Evolutionary conservation across 2,329 filamentous ascomycete genomes (phyloP), one percentile per base, ranked within the genome.

Genomic region (Colletotrichum brevisporum): DNA sequence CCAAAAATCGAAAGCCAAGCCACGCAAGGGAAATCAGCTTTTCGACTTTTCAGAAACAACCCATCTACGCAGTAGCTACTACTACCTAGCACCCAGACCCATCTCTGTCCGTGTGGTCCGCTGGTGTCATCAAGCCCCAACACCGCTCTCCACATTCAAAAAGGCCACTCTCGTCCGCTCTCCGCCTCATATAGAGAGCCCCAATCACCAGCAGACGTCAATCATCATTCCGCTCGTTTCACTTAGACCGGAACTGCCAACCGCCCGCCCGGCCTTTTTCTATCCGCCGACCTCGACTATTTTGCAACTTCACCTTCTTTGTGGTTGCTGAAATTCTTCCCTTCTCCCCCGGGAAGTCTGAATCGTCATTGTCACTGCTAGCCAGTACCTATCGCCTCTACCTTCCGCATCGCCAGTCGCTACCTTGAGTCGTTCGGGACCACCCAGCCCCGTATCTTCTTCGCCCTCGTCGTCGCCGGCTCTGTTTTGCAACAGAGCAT

Each of bases 1-100:
- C 27, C 63, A 55, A 51, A 47, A 18, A 48, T 63, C 36, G 61
- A 55, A 41, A 54, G 66, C 66, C 66, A 66, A 69, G 66, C 62
- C 31, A 69, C 56, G 66, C 66, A 69, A 66, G 66, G 66, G 62
- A 66, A 69, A 36, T 69, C 66, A 69, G 66, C 66, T 66, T 66
- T n/a, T 55, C 24, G 66, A 60, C 55, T 56, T 39, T 66, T 54
- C 41, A 60, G 50, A 56, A 60, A 48, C 66, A 36, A 36, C 24
- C 43, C 6, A 10, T 47, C 36, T 3, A 36, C 31, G 31, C 21
- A 27, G 51, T 36, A 16, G 18, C 9, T 6, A 39, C 10, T 18
- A 12, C 16, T 26, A 6, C 15, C 52, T 12, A 39, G 47, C 47
- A 18, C 16, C 47, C 47, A 36, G 31, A 36, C 47, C 59, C 55